A percentile compares a stretch with the other conserved stretches of the same genome.
phyloP scores from a whole-genome alignment of 805 yeast genomes.

The Wickerhamiella occidentalis region DNA sequence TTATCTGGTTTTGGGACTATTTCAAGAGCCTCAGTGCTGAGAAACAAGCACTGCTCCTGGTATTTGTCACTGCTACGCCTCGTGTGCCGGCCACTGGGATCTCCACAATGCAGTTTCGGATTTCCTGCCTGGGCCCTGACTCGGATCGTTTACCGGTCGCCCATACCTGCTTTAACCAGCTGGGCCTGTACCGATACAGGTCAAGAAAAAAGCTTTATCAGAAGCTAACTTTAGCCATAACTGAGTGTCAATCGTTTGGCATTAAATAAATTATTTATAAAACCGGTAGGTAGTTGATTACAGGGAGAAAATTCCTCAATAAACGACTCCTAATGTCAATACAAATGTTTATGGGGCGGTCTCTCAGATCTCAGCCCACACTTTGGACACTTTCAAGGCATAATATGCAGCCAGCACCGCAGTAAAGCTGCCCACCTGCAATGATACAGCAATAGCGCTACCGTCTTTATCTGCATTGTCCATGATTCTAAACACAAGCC shows the following conservation, averaged over 20 bases:
- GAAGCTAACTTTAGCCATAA: slow-evolving; percentile 58
- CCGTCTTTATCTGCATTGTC: slow-evolving; percentile 27
- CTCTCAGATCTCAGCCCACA: background rate
- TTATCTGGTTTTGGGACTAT: slow-evolving; percentile 84
- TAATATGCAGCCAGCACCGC: slow-evolving; percentile 28
- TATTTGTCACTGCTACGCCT: slow-evolving; percentile 83
- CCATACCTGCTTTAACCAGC: slow-evolving; percentile 90
- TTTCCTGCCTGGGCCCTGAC: slow-evolving; percentile 42
- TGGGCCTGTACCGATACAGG: slow-evolving; percentile 59
- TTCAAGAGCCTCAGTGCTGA: slow-evolving; percentile 35
- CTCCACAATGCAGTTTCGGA: slow-evolving; percentile 57
- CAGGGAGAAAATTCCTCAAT: no score
- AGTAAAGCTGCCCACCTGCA: slow-evolving; percentile 29
- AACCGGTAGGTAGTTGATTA: no score
- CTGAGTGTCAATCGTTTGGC: slow-evolving; percentile 81
- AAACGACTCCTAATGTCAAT: no score
- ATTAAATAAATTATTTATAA: slow-evolving; percentile 35
- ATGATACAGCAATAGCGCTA: slow-evolving; percentile 28
- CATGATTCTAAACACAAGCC: slow-evolving; percentile 26
- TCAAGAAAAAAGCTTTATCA: slow-evolving; percentile 39
- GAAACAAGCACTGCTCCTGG: slow-evolving; percentile 51
- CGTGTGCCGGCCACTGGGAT: slow-evolving; percentile 89
- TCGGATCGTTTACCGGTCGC: slow-evolving; percentile 60
- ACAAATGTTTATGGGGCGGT: no score
- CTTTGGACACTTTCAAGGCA: slow-evolving; percentile 14